phyloP scores from a whole-genome alignment of 306 rosid genomes.

The Quercus mongolica region DNA sequence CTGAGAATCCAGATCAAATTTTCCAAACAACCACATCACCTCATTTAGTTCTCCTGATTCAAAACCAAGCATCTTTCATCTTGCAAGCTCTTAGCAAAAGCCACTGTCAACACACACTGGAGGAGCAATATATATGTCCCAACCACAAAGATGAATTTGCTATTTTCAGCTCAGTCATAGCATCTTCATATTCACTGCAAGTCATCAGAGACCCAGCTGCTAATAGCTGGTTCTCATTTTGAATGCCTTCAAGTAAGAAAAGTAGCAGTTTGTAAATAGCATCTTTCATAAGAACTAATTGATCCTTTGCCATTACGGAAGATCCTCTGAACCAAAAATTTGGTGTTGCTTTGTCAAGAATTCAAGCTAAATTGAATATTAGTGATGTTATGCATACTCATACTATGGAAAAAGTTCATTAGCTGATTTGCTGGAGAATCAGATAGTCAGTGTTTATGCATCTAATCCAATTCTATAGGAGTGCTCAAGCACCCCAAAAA shows the following conservation, averaged over 20 bases:
- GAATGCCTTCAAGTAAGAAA: conserved; percentile 62
- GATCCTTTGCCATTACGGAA: conserved; percentile 46
- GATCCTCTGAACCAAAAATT: conserved; percentile 13
- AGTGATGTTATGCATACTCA: too few relatives aligned
- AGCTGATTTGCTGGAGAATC: too few relatives aligned
- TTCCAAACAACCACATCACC: conserved; percentile 46
- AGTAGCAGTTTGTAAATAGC: conserved; percentile 61
- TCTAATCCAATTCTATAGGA: too few relatives aligned
- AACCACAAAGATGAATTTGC: too few relatives aligned
- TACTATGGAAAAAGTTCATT: too few relatives aligned
- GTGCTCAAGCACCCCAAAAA: too few relatives aligned
- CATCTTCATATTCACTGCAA: conserved; percentile 72
- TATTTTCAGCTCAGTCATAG: conserved; percentile 53
- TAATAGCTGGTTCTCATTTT: conserved; percentile 59
- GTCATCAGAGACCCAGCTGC: conserved; percentile 78
- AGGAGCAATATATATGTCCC: conserved; percentile 39
- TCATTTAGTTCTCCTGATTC: conserved; percentile 42
- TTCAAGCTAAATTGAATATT: too few relatives aligned
- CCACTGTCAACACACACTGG: conserved; percentile 52
- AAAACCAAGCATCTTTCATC: conserved; percentile 56
- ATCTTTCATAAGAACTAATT: conserved; percentile 39
- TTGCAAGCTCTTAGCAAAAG: conserved; percentile 55
- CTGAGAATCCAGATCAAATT: conserved; percentile 24
- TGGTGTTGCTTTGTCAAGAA: too few relatives aligned
- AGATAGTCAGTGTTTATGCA: too few relatives aligned